phyloP scores from a whole-genome alignment of 2,329 filamentous ascomycete species.

The Chalara sp. region DNA sequence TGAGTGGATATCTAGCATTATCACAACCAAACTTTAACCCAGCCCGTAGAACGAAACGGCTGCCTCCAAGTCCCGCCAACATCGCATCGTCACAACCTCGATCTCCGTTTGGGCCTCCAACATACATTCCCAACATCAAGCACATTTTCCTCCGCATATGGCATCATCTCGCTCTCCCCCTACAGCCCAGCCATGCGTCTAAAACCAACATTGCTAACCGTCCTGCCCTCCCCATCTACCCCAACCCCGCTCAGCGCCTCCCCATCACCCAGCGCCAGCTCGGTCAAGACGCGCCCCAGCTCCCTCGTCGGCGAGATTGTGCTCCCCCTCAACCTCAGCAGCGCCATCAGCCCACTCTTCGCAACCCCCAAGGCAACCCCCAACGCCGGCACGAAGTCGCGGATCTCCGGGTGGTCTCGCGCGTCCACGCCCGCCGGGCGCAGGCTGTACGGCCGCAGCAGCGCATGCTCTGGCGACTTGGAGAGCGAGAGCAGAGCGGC shows the following conservation, averaged over 20 bases:
- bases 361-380: constrained; percentile 10
- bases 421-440: constrained; percentile 56
- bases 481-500: constrained; percentile 46
- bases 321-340: constrained; percentile 25
- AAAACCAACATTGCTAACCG: not conserved
- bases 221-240: not conserved
- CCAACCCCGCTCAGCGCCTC: not conserved
- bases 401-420: constrained; percentile 32
- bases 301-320: constrained; percentile 38
- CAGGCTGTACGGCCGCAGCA: constrained; percentile 48
- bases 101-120: not conserved
- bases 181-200: not conserved
- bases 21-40: no score
- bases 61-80: no score
- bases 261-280: constrained; percentile 39
- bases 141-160: no score
- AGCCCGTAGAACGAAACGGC: no score
- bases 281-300: constrained; percentile 39
- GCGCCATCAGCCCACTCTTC: constrained; percentile 13
- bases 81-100: no score
- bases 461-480: constrained; percentile 30
- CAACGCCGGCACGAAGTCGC: constrained; percentile 24
- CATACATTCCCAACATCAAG: not conserved
- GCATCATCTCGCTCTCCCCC: not conserved
- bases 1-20: no score